Base-by-base conservation (phyloP, 1,284 basidiomycete species). In the Pascua guehoae region DNA sequence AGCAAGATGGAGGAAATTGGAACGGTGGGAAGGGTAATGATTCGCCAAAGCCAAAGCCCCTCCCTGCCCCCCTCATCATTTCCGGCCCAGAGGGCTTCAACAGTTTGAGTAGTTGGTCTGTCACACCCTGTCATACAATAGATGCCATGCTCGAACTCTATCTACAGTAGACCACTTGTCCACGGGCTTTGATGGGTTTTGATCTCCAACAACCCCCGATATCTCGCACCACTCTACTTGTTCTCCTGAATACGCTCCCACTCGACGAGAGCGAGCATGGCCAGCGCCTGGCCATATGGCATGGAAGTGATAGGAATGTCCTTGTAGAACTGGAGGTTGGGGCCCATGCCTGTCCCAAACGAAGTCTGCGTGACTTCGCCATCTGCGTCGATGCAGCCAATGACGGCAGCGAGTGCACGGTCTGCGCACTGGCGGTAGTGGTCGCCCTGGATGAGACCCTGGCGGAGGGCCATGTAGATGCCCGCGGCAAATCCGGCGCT, bases 281-380 rank as follows among this genome's bases (percentile, higher is more conserved):
- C 84, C 62, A 86, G 69, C 54, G 83, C 83, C 66, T 85, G 84
- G 8, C 85, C 84, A 61, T 85, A 86, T 4, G 84, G 84, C 84
- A 85, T 86, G 50, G 81, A 81, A 10, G 84, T 86, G 66, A 85
- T 73, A 16, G 80, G 78, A 49, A 85, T 80, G 49, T 80, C 75
- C 67, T 80, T 83, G 71, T 85, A 85, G 52, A 80, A 82, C 56
- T 85, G 81, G 40, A 82, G 67, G 60, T 82, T 73, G 56, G 80
- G 73, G 54, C 84, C 84, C 51, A 86, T 82, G 14, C 82, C 83
- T 7, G 83, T 84, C 11, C 84, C 84, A 63, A 85, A 85, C 5
- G 82, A 83, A 49, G 83, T 81, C 62, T 83, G 77, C 68, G 76
- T 68, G 64, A 85, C 70, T 70, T 86, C 81, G 40, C 84, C 84